Evolutionary conservation across 2,329 filamentous ascomycete genomes (phyloP), one percentile per base, ranked within the genome.

Genomic region (Coniella vitis): DNA sequence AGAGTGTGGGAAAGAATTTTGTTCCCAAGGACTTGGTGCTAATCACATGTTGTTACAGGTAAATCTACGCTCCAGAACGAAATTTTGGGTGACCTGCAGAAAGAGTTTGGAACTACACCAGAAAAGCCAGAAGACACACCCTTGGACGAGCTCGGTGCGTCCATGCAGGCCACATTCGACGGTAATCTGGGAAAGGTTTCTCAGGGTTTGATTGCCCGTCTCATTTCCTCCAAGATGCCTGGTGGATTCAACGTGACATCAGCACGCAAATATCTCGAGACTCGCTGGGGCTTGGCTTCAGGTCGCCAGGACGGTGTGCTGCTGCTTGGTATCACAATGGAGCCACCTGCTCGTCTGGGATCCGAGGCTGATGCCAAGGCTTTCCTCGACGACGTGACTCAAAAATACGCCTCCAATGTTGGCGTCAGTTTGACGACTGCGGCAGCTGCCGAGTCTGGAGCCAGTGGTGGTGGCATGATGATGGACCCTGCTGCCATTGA

Each of bases 21-120:
- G 10, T 47, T 40, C 40, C 47, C 22, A 51, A n/a, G 36, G 17
- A 4, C 38, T 49, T 51, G 20, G 58, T 47, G 42, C 25, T 29
- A 29, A 29, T 29, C 40, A 29, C n/a, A 32, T 49, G 21, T 21
- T 44, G 16, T 5, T 34, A 43, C 60, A 95, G 90, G 90, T 63
- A 98, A 98, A 76, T 97, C 93, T 3, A 98, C 93, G 7, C 82
- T 98, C 20, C 93, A 98, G 66, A 98, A 98, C 67, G 93, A 98
- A 70, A 97, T 98, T 57, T 81, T 98, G 25, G 93, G 93, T 71
- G 93, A 98, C 65, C 73, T 98, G 56, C 91, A 91, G 65, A 98
- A 97, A 69, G 93, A 98, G 71, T 98, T 98, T 61, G 93, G 93
- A 52, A 95, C 90, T 12, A 96, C 93, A 14, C 93, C 93, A 48